Conservation (phyloP, 176 grass and related monocot species). For the Lolium perenne region DNA sequence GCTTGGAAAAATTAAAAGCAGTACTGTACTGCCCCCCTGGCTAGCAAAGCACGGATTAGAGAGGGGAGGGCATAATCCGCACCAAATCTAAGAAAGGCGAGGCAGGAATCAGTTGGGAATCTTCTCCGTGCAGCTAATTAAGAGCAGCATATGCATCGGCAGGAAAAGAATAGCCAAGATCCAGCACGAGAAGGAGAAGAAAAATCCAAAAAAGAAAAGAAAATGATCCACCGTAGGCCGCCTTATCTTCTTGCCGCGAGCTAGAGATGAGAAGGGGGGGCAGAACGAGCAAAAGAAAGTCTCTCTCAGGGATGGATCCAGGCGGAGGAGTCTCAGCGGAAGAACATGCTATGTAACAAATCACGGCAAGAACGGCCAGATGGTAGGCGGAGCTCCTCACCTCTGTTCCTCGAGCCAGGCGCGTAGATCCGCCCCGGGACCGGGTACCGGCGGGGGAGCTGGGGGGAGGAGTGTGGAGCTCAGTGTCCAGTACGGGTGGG, state of each 20-base stretch:
- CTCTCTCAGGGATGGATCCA: background rate
- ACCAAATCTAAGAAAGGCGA: slow-evolving; percentile 43
- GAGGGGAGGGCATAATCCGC: slow-evolving; percentile 14
- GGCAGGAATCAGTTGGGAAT: background rate
- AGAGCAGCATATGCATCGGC: slow-evolving; percentile 24
- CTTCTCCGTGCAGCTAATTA: background rate
- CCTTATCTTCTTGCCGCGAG: background rate
- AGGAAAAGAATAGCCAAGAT: slow-evolving; percentile 41
- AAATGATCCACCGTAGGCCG: background rate
- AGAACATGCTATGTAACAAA: slow-evolving; percentile 8
- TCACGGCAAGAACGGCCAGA: slow-evolving; percentile 2
- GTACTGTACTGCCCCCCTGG: background rate
- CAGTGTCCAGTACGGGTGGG: background rate
- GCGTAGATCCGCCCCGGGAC: slow-evolving; percentile 38
- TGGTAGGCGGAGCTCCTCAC: slow-evolving; percentile 14
- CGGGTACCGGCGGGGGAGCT: background rate
- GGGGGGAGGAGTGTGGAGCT: slow-evolving; percentile 18
- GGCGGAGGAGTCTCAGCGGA: background rate
- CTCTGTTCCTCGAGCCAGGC: slow-evolving; percentile 14
- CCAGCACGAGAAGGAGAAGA: slow-evolving; percentile 23
- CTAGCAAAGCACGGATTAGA: slow-evolving; percentile 21
- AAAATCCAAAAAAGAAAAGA: background rate
- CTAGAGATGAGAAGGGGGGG: background rate
- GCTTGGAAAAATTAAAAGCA: slow-evolving; percentile 17
- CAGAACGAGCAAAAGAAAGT: background rate